Evolutionary conservation across 2,329 filamentous ascomycete species (phyloP).

Genomic region (Scedosporium boydii): DNA sequence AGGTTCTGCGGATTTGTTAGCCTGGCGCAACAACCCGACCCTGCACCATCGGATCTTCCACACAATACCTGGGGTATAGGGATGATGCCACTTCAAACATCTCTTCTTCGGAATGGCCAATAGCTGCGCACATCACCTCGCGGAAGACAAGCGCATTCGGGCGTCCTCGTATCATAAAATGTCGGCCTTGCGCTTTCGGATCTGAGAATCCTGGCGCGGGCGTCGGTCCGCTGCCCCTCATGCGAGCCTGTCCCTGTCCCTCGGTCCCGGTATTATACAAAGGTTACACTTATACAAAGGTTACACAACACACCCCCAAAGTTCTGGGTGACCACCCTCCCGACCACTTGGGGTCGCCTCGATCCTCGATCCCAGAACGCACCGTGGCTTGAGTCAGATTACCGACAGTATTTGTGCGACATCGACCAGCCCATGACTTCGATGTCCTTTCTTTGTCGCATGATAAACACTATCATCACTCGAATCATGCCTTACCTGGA

Average conservation of each 20-base stretch:
- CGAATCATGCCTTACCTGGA: too few species aligned
- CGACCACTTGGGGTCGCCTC: neutral
- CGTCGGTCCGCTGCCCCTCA: neutral
- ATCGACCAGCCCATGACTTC: neutral
- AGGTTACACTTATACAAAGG: neutral
- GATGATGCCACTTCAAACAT: too few species aligned
- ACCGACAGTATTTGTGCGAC: neutral
- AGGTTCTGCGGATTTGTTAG: neutral
- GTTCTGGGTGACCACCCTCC: neutral
- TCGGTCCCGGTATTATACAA: neutral
- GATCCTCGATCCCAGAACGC: neutral
- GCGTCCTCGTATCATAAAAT: neutral
- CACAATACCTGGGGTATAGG: too few species aligned
- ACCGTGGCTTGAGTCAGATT: neutral
- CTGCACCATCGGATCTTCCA: too few species aligned
- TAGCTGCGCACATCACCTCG: neutral
- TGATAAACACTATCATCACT: too few species aligned
- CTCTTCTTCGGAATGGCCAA: neutral
- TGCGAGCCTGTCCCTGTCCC: neutral
- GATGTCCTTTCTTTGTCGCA: neutral
- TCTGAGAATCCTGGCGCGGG: neutral
- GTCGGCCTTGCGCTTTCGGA: neutral
- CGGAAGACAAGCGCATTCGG: too few species aligned
- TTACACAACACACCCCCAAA: constrained; percentile 1
- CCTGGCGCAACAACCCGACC: too few species aligned